Conservation (phyloP, 2,329 filamentous ascomycete species). For the Beauveria bassiana region DNA sequence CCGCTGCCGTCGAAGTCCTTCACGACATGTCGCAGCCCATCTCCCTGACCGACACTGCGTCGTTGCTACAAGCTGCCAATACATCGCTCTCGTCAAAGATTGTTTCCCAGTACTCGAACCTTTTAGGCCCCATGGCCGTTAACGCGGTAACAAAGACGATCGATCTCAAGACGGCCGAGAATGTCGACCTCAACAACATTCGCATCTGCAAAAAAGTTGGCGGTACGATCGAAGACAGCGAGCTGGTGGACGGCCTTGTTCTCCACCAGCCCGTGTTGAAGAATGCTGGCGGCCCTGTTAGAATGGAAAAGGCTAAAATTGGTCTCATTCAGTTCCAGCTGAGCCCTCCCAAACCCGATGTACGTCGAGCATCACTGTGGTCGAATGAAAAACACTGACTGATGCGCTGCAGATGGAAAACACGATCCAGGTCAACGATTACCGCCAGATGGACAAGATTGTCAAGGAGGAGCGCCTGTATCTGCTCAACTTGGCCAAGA, state of each 20-base stretch:
- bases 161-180: slow-evolving; percentile 89
- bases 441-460: slow-evolving; percentile 99
- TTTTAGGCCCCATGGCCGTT: slow-evolving; percentile 95
- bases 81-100: slow-evolving; percentile 98
- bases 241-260: slow-evolving; percentile 91
- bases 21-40: slow-evolving; percentile 96
- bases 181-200: slow-evolving; percentile 94
- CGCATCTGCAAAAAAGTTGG: slow-evolving; percentile 96
- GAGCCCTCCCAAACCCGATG: slow-evolving; percentile 93
- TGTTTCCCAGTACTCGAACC: slow-evolving; percentile 91
- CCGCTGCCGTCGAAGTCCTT: slow-evolving; percentile 79
- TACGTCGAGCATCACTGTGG: slow-evolving; percentile 34
- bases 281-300: slow-evolving; percentile 78
- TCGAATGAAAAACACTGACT: slow-evolving; percentile 14
- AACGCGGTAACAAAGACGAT: slow-evolving; percentile 95
- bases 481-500: slow-evolving; percentile 97
- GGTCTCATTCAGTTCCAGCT: slow-evolving; percentile 98
- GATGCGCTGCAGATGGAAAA: slow-evolving; percentile 75
- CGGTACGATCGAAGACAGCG: slow-evolving; percentile 96
- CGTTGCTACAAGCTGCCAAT: slow-evolving; percentile 90
- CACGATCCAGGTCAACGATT: slow-evolving; percentile 98
- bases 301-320: slow-evolving; percentile 97
- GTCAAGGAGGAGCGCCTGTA: slow-evolving; percentile 98
- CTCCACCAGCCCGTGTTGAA: slow-evolving; percentile 90
- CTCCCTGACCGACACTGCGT: slow-evolving; percentile 75